Base-by-base conservation (phyloP, 2,329 filamentous ascomycete genomes). In the Fusarium sp. region DNA sequence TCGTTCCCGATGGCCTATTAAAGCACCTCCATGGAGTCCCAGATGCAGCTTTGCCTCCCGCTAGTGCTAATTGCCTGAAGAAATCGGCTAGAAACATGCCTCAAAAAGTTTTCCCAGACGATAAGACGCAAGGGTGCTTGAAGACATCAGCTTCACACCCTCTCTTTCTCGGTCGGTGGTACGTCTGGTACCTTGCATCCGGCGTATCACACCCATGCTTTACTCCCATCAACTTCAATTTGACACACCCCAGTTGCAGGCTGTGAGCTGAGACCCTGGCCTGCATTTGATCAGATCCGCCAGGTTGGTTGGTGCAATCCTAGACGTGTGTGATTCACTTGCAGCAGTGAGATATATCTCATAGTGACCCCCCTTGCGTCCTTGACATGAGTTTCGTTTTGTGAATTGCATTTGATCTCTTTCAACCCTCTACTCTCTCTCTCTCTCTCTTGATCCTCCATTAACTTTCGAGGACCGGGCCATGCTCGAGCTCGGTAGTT, bases 101-200 rank as follows among this genome's bases (percentile, higher is more conserved):
- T 56, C 58, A 64, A 60, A 37, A 69, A 66, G 58, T 61, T 50
- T 37, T 53, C 48, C 45, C 48, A 60, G 52, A 59, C 18, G 56
- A 61, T 48, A 49, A 67, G 60, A 59, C 52, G 56, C 65, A 44
- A 57, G 71, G 66, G 65, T 55, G 50, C 66, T 52, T 69, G 73
- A 67, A 61, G 64, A 54, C 60, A 59, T 64, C 50, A 55, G 49
- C 52, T 56, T 53, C 69, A 66, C 64, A 63, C 55, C 38, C 71
- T 61, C 58, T 32, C 59, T 64, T 41, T 60, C 58, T 58, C 60
- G 37, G 48, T 58, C 59, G 52, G 69, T 64, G 59, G 63, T 55
- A 67, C 44, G 17, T 56, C 55, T 57, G 56, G 73, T 76, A 67
- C 74, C 73, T 76, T 76, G 67, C 74, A 75, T 71, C 46, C 53